Evolutionary conservation across 768 basidiomycete species (phyloP).

Genomic region (Collybia mongolica): DNA sequence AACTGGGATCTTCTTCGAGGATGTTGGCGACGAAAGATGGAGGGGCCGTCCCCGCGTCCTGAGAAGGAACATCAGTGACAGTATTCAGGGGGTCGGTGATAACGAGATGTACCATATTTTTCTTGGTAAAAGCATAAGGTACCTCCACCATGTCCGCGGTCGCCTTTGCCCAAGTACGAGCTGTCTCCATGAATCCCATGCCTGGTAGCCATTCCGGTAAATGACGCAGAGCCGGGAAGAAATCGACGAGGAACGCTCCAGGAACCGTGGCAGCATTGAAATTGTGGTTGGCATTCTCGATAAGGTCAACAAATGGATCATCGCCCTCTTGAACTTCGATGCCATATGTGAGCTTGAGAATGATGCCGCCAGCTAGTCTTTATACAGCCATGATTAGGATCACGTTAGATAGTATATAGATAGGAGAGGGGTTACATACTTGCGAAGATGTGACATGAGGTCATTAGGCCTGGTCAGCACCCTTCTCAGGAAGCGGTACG

Average conservation of each 20-base stretch:
- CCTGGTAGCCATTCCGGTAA: constrained; percentile 49
- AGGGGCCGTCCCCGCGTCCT: constrained; percentile 41
- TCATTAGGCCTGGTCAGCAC: constrained; percentile 28
- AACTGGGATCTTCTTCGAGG: constrained; percentile 32
- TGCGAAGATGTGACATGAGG: constrained; percentile 36
- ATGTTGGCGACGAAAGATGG: constrained; percentile 42
- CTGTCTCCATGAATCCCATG: constrained; percentile 42
- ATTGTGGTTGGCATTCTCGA: constrained; percentile 18
- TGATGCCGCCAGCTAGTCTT: constrained; percentile 24
- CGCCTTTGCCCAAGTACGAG: constrained; percentile 29
- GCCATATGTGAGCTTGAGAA: constrained; percentile 28
- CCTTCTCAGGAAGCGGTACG: constrained; percentile 34
- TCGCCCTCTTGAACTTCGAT: constrained; percentile 23
- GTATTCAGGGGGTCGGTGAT: no score
- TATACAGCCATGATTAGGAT: background rate
- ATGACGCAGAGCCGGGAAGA: constrained; percentile 30
- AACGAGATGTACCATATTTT: constrained; percentile 24
- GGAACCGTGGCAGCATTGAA: constrained; percentile 22
- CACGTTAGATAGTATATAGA: background rate
- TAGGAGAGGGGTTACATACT: constrained; percentile 25
- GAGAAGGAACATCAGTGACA: background rate
- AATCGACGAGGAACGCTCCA: constrained; percentile 29
- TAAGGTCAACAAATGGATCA: constrained; percentile 29
- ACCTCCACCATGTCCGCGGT: constrained; percentile 31
- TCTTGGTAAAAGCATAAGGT: constrained; percentile 31